Base-by-base conservation (phyloP, 2,329 filamentous ascomycete genomes). In the Penicillium sp. region DNA sequence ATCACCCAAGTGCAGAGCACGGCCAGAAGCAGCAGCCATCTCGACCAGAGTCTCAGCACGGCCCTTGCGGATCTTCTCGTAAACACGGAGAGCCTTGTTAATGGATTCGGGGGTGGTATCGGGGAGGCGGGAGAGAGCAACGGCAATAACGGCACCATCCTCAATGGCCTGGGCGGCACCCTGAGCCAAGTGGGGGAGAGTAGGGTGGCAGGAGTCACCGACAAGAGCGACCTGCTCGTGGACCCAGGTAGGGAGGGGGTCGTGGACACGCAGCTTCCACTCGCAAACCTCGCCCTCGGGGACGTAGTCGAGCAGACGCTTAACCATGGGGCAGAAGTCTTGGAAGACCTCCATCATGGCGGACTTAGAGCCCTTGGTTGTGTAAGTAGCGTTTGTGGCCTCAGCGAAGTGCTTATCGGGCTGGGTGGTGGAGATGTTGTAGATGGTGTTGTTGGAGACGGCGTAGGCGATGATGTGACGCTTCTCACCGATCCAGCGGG, bases 381-480 rank as follows among this genome's bases (percentile, higher is more conserved):
- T 88, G 69, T 88, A 89, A 2, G 84, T 86, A 11, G 83, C 81
- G 5, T 81, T 82, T 3, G 81, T 80, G 1, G 83, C 84, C 3
- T 80, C 79, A 1, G 85, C 82, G 61, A 86, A 86, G 66, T 87
- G 83, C 29, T 73, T 77, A 57, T 87, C 84, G 0, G 85, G 84
- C 59, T 88, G 86, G 0, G 82, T 78, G 2, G 86, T 87, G 13
- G 83, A 85, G 42, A 89, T 73, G 72, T 90, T 90, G 77, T 89
- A 89, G 56, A 89, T 83, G 16, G 80, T 80, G 66, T 88, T 85
- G 61, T 81, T 80, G 54, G 83, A 80, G 29, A 90, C 81, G 0
- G 86, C 82, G 66, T 90, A 90, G 1, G 85, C 86, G 67, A 90
- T 89, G 60, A 88, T 85, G 62, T 89, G 87, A 4, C 85, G 79